phyloP scores from a whole-genome alignment of 2,329 filamentous ascomycete genomes.

The Lasiodiplodia gonubiensis region DNA sequence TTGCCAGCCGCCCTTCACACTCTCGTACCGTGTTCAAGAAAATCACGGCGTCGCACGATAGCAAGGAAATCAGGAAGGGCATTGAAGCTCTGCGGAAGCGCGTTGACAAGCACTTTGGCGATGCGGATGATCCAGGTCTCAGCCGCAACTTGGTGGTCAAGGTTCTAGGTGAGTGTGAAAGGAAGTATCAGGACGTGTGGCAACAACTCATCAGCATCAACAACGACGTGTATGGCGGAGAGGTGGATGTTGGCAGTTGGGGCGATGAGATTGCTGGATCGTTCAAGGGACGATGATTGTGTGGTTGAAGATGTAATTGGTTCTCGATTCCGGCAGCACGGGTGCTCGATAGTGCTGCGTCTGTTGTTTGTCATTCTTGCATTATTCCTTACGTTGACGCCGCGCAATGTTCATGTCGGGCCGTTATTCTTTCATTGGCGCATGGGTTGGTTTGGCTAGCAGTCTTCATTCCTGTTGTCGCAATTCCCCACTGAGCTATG shows the following conservation, averaged over 20 bases:
- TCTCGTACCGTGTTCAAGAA: constrained; percentile 85
- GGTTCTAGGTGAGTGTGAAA: constrained; percentile 66
- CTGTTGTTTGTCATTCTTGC: not conserved
- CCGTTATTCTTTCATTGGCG: constrained; percentile 8
- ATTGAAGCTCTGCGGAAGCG: constrained; percentile 87
- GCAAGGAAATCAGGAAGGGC: constrained; percentile 85
- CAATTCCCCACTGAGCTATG: constrained; percentile 10
- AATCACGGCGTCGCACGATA: constrained; percentile 78
- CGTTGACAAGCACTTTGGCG: constrained; percentile 96
- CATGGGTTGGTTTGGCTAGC: constrained; percentile 19
- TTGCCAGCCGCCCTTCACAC: constrained; percentile 83
- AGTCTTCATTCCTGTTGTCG: not conserved
- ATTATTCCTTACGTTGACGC: not conserved
- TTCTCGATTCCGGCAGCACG: not conserved
- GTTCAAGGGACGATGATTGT: constrained; percentile 20
- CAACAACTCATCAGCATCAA: constrained; percentile 55
- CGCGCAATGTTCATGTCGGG: constrained; percentile 15
- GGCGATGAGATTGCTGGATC: constrained; percentile 26
- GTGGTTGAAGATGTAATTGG: constrained; percentile 6
- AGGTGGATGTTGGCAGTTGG: constrained; percentile 47
- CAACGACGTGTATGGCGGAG: constrained; percentile 53
- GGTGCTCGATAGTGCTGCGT: not conserved
- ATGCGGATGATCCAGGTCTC: constrained; percentile 75
- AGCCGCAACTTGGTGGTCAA: constrained; percentile 65
- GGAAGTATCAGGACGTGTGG: constrained; percentile 59